Conservation (phyloP, 306 rosid genomes). For the Elaeagnus macrophylla region DNA sequence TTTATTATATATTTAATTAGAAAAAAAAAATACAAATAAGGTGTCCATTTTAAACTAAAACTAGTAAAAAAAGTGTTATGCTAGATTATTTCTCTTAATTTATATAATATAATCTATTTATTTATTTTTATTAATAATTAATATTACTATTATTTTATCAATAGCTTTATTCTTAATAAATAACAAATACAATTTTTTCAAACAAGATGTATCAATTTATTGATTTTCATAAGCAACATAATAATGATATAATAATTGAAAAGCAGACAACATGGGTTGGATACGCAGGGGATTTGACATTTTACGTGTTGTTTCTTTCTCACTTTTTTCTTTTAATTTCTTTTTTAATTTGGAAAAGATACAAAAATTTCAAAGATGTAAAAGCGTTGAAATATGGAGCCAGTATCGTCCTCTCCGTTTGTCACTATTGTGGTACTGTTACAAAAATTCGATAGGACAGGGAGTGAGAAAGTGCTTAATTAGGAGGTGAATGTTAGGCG, state of each 20-base stretch:
- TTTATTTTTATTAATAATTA: too few relatives aligned
- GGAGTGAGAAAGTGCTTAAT: neutral
- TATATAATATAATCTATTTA: too few relatives aligned
- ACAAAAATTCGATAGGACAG: slow-evolving; percentile 11
- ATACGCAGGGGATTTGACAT: slow-evolving; percentile 87
- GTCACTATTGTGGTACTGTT: slow-evolving; percentile 50
- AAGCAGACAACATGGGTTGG: slow-evolving; percentile 43
- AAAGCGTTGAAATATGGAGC: slow-evolving; percentile 80
- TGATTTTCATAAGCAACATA: too few relatives aligned
- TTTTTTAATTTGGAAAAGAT: slow-evolving; percentile 11
- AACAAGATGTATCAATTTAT: too few relatives aligned
- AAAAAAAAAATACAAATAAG: too few relatives aligned
- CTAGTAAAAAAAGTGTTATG: too few relatives aligned
- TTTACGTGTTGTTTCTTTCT: slow-evolving; percentile 89
- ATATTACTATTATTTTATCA: too few relatives aligned
- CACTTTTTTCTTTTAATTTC: slow-evolving; percentile 22
- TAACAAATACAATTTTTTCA: too few relatives aligned
- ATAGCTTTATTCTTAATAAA: too few relatives aligned
- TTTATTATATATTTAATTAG: too few relatives aligned
- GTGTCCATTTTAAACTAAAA: too few relatives aligned
- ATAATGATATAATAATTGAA: slow-evolving; percentile 23
- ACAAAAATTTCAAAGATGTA: slow-evolving; percentile 56
- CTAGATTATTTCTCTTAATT: too few relatives aligned
- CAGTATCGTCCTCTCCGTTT: slow-evolving; percentile 92
- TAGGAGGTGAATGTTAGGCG: slow-evolving; percentile 6